A percentile compares a stretch with the other conserved stretches of the same genome.
These are phyloP conservation scores for Fusarium falciforme DNA, from an alignment of 2,329 filamentous ascomycete species.

Conservation along the genomic window DNA sequence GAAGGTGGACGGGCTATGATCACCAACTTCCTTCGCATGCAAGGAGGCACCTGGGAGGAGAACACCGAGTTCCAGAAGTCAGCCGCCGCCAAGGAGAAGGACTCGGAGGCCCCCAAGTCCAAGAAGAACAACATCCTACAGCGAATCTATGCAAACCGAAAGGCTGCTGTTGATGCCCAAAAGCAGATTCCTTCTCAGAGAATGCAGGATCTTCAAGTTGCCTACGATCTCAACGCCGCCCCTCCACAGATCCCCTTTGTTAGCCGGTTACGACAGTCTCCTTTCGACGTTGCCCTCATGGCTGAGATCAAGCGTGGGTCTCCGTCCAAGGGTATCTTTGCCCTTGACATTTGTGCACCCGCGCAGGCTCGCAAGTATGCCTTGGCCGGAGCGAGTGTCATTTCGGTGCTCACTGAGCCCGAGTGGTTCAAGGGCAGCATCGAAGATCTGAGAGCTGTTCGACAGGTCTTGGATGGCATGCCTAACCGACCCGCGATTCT, in stretches of 20 bases:
- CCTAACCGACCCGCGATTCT: conserved; percentile 91
- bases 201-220: conserved; percentile 83
- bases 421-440: conserved; percentile 99
- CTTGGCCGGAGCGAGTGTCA: conserved; percentile 92
- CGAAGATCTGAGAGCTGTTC: conserved; percentile 88
- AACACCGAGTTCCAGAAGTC: conserved; percentile 70
- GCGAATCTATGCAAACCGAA: conserved; percentile 87
- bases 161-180: conserved; percentile 79
- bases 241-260: conserved; percentile 87
- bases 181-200: conserved; percentile 88
- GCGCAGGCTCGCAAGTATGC: conserved; percentile 93
- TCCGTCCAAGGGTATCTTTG: conserved; percentile 95
- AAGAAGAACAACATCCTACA: conserved; percentile 90
- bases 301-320: conserved; percentile 98
- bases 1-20: conserved; percentile 90
- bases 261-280: conserved; percentile 80
- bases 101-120: conserved; percentile 43
- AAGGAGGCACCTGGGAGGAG: conserved; percentile 91
- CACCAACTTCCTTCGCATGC: conserved; percentile 89
- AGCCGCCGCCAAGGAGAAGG: conserved; percentile 43
- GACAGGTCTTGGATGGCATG: conserved; percentile 90
- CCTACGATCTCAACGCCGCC: conserved; percentile 85
- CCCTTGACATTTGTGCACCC: conserved; percentile 86
- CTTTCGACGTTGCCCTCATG: conserved; percentile 92
- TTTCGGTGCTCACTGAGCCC: conserved; percentile 97